A percentile compares a stretch with the other conserved stretches of the same genome.
Conservation (phyloP, 371 early-diverging fungal species). For the Mortierella sp. region DNA sequence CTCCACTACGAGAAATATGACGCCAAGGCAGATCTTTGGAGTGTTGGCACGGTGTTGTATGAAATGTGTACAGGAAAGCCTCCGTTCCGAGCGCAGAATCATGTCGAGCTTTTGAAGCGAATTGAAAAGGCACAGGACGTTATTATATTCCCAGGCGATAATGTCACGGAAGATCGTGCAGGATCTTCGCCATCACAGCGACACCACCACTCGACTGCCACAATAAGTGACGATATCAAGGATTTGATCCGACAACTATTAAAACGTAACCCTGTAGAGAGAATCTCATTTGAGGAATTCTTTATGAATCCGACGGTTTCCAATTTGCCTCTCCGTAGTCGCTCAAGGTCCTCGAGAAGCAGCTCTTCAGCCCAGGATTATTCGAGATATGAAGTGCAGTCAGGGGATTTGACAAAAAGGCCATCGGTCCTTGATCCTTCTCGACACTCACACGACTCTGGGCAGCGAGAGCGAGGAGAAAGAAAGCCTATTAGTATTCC, state of each 20-base stretch:
- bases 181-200: constrained; percentile 35
- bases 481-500: constrained; percentile 19
- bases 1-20: constrained; percentile 93
- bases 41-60: constrained; percentile 94
- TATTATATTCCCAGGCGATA: constrained; percentile 90
- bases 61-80: constrained; percentile 94
- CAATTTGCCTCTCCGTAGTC: constrained; percentile 17
- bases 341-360: constrained; percentile 30
- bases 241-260: constrained; percentile 86
- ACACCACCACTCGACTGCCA: constrained; percentile 18
- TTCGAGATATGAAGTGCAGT: constrained; percentile 7
- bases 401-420: constrained; percentile 10
- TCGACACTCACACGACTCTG: constrained; percentile 23
- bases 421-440: constrained; percentile 21
- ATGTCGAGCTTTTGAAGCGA: constrained; percentile 88
- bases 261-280: constrained; percentile 85
- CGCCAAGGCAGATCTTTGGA: constrained; percentile 97
- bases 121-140: constrained; percentile 87
- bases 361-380: constrained; percentile 26
- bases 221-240: constrained; percentile 80
- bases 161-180: constrained; percentile 18
- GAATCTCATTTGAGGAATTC: constrained; percentile 93
- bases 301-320: constrained; percentile 84
- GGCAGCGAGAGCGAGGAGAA: constrained; percentile 31
- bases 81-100: constrained; percentile 94